Base-by-base conservation (phyloP, 257 asterid genomes). In the Fraxinus americana region DNA sequence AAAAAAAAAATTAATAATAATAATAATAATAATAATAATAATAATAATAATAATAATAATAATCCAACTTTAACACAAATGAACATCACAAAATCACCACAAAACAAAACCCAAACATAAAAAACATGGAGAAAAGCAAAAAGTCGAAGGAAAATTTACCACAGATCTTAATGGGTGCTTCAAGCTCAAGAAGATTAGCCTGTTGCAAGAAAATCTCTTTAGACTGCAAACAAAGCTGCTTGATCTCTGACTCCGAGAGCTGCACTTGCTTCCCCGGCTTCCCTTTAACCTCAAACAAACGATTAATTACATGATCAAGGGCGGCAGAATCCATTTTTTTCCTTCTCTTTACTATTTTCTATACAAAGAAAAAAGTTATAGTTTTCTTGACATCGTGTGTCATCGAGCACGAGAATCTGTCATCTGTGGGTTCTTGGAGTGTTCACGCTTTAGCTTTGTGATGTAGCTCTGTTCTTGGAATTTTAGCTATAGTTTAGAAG, bases 91-190 rank as follows among this genome's bases (percentile, higher is more conserved):
- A 23, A 59, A 32, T 4, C 5, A 6, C 32, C 11, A 63, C 27
- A 5, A 52, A 75, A 41, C 14, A 23, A 79, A 80, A 78, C 71
- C 25, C 71, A 74, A 54, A 54, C 57, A 29, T 17, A 48, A 35
- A 65, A 5, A 52, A 30, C 67, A 19, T 2, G 6, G 30, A 59
- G 75, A 74, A 71, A 6, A 48, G n/a, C 54, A 19, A 29, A 81
- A 77, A 54, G 21, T 59, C 27, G 29, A 59, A 59, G 16, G 14
- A 25, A 61, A 61, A 7, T 48, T 52, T 72, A 92, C 98, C 98
- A 54, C 97, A 91, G 81, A 94, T 94, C 97, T 89, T 94, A 83
- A 94, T 88, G 38, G 98, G 98, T 13, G 98, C 97, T 59, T 90
- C 96, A 23, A 94, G 92, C 81, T 94, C 97, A 67, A 94, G 97